phyloP scores from a whole-genome alignment of 2,329 filamentous ascomycete genomes.

The Epichloe glyceriae region DNA sequence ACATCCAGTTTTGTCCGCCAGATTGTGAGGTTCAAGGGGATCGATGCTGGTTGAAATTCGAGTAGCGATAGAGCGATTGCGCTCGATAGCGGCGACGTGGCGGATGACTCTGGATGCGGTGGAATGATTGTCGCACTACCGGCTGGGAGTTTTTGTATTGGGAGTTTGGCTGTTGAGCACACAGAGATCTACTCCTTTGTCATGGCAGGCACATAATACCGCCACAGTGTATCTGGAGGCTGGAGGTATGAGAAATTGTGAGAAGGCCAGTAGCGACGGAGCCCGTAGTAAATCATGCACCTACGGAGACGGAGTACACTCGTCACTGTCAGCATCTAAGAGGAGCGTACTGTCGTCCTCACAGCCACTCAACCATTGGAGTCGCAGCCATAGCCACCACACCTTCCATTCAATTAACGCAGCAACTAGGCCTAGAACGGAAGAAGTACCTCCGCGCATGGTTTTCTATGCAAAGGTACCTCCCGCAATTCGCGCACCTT shows the following conservation, averaged over 20 bases:
- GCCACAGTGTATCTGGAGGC: background rate
- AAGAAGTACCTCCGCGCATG: too few species aligned
- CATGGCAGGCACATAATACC: conserved; percentile 5
- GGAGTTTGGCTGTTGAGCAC: background rate
- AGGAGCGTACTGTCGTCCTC: background rate
- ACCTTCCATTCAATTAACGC: conserved; percentile 9
- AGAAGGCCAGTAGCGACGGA: background rate
- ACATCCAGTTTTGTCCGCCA: background rate
- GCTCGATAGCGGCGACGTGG: background rate
- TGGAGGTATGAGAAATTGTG: background rate
- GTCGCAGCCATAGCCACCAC: background rate
- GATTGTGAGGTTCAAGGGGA: background rate
- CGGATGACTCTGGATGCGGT: background rate
- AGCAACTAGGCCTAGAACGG: too few species aligned
- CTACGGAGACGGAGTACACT: too few species aligned
- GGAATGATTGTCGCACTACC: background rate
- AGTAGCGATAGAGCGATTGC: background rate
- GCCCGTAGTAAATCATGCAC: background rate
- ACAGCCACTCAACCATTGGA: background rate
- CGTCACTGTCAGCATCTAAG: background rate
- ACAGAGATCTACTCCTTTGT: background rate
- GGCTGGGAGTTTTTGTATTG: background rate
- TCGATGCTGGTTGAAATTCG: background rate
- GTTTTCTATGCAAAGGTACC: too few species aligned
- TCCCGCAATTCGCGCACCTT: too few species aligned